Evolutionary conservation across 108 stramenopile species (phyloP), one percentile per base, ranked within the genome.

Genomic region (Stephanodiscus triporus): DNA sequence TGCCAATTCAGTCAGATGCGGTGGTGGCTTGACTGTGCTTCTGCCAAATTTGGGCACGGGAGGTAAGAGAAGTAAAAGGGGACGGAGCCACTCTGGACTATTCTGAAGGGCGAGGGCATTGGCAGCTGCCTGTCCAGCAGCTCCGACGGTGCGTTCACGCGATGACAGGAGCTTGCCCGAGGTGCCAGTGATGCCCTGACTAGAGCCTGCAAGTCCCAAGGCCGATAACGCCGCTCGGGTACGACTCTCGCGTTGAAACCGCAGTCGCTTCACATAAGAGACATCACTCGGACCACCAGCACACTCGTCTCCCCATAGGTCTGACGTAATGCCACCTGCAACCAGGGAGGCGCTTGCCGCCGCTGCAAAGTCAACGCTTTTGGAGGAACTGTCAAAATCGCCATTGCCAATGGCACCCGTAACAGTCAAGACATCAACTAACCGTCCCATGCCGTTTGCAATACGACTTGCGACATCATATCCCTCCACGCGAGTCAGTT

Each of bases 71-170:
- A 87, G 49, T 32, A 95, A 45, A 23, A 95, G 76, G 26, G 86
- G 77, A 42, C 88, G 86, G 22, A 95, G 78, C 94, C 94, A 95
- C 61, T 95, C 94, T 9, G 94, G 94, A 57, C 75, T 84, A 68
- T 80, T 85, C 61, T 91, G 93, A 11, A 92, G 78, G 10, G 77
- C 81, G 49, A 89, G 56, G 14, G 81, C 78, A 45, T 87, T 84
- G 24, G 87, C 80, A 23, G 76, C 84, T 42, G 75, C 84, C 64
- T 84, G 75, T 53, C 75, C 66, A 43, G 76, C 73, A 26, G 63
- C 73, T 36, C 68, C 72, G 32, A 73, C 68, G 10, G 63, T 55
- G 30, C 92, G 89, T 59, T 92, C 91, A 55, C 87, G 71, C 17
- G 90, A 89, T 34, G 89, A 80, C 36, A 86, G 76, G 9, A 89